Percentiles rank a stretch among this genome's conserved stretches.
These are phyloP conservation scores for Globisporangium sylvaticum DNA, from an alignment of 352 stramenopile species.

Conservation along the genomic window DNA sequence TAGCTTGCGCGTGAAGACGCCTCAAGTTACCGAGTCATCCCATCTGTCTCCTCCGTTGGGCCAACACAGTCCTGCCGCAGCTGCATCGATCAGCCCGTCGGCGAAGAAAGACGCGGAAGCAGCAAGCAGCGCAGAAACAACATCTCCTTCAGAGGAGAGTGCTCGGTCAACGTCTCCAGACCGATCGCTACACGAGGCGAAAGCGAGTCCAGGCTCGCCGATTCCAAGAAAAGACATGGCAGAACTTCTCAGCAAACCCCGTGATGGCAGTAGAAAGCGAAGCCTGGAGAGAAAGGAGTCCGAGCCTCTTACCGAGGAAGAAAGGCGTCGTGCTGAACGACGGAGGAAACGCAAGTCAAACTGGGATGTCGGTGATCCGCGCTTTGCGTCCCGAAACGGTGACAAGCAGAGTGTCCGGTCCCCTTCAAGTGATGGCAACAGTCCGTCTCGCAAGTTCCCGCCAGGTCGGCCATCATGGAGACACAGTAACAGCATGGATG, in stretches of 20 bases:
- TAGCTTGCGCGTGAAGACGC: slow-evolving; percentile 46
- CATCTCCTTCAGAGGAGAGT: slow-evolving; percentile 5
- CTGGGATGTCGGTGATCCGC: slow-evolving; percentile 81
- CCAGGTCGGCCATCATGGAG: slow-evolving; percentile 48
- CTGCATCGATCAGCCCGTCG: slow-evolving; percentile 49
- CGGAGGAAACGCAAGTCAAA: slow-evolving; percentile 71
- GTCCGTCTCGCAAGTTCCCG: slow-evolving; percentile 45
- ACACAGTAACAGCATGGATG: slow-evolving; percentile 63
- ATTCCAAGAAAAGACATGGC: slow-evolving; percentile 10
- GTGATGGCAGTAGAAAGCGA: slow-evolving; percentile 33
- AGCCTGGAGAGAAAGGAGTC: slow-evolving; percentile 32
- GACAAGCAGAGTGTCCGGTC: slow-evolving; percentile 7
- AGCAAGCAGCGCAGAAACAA: background rate
- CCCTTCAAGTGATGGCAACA: slow-evolving; percentile 19
- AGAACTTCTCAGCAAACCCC: slow-evolving; percentile 2
- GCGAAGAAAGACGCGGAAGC: slow-evolving; percentile 37
- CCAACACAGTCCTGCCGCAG: slow-evolving; percentile 32
- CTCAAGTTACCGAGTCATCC: slow-evolving; percentile 36
- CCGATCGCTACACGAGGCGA: background rate
- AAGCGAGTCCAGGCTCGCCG: background rate
- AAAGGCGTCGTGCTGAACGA: slow-evolving; percentile 55
- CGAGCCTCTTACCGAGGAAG: slow-evolving; percentile 43
- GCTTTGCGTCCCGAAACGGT: slow-evolving; percentile 31
- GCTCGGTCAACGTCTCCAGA: background rate
- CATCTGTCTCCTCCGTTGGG: slow-evolving; percentile 50